Evolutionary conservation across 192 early-diverging fungal species (phyloP), one percentile per base, ranked within the genome.

Genomic region (Podila minutissima): DNA sequence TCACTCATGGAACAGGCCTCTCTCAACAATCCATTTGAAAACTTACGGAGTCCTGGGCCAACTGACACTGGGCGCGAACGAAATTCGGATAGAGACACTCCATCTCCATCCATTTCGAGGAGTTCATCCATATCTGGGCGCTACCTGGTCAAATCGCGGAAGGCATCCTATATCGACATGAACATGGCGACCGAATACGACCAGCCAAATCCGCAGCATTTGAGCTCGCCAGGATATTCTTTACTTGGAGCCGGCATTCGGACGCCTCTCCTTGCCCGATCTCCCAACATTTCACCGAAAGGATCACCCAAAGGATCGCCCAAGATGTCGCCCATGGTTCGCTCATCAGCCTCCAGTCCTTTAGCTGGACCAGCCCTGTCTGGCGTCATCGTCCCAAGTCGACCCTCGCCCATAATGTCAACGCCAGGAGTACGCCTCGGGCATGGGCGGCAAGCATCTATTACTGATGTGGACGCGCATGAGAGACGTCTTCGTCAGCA

Each of bases 401-500:
- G 63, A 19, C 77, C 71, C 4, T 81, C 77, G 19, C 77, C 77
- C 29, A 64, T 63, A 2, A 20, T 62, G 15, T 57, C 77, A 6
- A 59, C 62, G 1, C 71, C 70, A 22, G 62, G 71, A 2, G 57
- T 66, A 22, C 71, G 71, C 62, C 50, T 46, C 12, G 69, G 77
- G 2, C 77, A 81, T 59, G 66, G 71, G 5, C 24, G 77, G 35
- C 77, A 81, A 48, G 66, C 77, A 1, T 81, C 77, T 4, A 81
- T 81, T 62, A 81, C 77, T 8, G 77, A 81, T 73, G 77, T 81
- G 38, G 77, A 81, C 38, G 77, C 77, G 17, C 77, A 81, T 28
- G 77, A 81, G 48, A 17, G 77, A n/a, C 66, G 77, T 19, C 62
- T 81, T 13, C 66, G 77, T 10, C 67, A 71, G 11, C 77, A 81